Base-by-base conservation (phyloP, 2,329 filamentous ascomycete species). In the Truncatella angustata region DNA sequence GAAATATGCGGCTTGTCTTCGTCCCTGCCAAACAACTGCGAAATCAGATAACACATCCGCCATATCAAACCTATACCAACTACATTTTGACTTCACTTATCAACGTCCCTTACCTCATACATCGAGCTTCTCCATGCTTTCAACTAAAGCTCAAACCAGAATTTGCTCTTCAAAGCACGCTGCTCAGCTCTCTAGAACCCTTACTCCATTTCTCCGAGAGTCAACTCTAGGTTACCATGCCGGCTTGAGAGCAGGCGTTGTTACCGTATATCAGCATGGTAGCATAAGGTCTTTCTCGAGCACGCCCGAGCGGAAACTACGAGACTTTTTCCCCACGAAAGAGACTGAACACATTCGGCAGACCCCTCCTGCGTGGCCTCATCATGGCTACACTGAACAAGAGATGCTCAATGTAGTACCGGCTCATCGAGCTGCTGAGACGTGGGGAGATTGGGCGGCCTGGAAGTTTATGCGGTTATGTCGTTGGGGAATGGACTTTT, bases 401-500 rank as follows among this genome's bases (percentile, higher is more conserved):
- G 87, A 97, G 67, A 94, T 97, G 88, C 75, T 81, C 21, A 71
- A 70, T 18, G 82, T 97, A 46, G 75, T 78, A 42, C 82, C 93
- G 3, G 90, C 87, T 20, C 93, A 97, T 66, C 87, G 93, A 21
- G 70, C 86, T 59, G 84, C 88, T 2, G 79, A 84, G 62, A 87
- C 82, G 11, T 78, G 83, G 64, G 88, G 91, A 4, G 94, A 99
- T 67, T 85, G 83, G 73, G 72, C 87, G 3, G 94, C 94, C 2
- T 85, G 94, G 65, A 80, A 82, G 53, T 83, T 90, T 57, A 87
- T 97, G 45, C 84, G 89, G 5, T 58, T 91, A 20, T 79, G 91
- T 35, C 81, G 93, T 46, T 93, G 83, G 78, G 84, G 84, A 9
- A 90, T 95, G 72, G 93, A 97, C 66, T 72, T 86, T 32, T 88